A percentile compares a stretch with the other conserved stretches of the same genome.
Evolutionary conservation across 805 yeast genomes (phyloP).

Genomic region (Hanseniaspora nectarophila): DNA sequence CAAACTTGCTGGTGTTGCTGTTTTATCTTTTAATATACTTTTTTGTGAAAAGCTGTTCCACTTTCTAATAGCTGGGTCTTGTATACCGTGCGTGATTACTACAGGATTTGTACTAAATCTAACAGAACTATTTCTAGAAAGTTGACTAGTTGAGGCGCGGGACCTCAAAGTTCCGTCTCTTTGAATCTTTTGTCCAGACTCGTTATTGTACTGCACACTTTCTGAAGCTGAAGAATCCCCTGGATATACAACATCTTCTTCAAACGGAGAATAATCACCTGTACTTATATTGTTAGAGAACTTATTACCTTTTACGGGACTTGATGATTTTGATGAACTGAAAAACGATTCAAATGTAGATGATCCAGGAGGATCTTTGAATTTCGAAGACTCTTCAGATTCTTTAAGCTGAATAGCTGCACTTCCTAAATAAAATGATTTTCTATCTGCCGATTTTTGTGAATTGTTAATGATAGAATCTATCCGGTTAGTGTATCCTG

Average conservation of each 20-base stretch:
- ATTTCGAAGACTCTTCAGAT: neutral
- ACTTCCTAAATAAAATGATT: neutral
- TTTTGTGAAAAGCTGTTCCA: neutral
- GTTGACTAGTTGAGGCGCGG: neutral
- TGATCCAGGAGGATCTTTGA: neutral
- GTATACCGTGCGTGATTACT: neutral
- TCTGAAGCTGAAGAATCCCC: neutral
- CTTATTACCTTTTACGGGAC: neutral
- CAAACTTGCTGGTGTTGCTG: neutral
- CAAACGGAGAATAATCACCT: neutral
- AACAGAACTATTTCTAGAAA: conserved; percentile 7
- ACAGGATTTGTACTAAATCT: neutral
- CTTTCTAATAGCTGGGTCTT: neutral
- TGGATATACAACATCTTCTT: neutral
- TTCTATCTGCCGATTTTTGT: neutral
- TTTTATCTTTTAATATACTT: neutral
- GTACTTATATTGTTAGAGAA: neutral
- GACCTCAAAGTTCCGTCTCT: neutral
- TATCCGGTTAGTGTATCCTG: neutral
- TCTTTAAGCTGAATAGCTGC: neutral
- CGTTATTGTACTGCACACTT: neutral
- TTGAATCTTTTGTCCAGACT: neutral
- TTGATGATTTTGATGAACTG: neutral
- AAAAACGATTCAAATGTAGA: neutral
- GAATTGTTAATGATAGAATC: neutral